These are phyloP conservation scores for Cordyceps militaris DNA, from an alignment of 2,329 filamentous ascomycete genomes.

Conservation along the genomic window DNA sequence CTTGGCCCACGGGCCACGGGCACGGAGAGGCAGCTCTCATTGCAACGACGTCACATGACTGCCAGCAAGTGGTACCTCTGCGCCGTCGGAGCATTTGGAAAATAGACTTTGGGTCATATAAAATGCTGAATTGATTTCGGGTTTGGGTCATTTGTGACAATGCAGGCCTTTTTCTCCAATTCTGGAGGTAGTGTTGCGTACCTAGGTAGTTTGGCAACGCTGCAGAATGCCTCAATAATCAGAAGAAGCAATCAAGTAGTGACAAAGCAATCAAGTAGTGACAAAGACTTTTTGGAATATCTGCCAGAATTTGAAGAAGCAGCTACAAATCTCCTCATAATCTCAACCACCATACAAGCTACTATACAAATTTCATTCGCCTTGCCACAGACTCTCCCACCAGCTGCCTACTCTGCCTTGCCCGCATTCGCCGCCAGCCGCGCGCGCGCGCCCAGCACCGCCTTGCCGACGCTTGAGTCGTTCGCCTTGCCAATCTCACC, in stretches of 20 bases:
- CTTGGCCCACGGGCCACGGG: slow-evolving; percentile 20
- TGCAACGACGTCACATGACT: slow-evolving; percentile 35
- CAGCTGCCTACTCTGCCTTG: slow-evolving; percentile 14
- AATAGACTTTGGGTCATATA: neutral
- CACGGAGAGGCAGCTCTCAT: slow-evolving; percentile 9
- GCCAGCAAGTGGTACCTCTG: neutral
- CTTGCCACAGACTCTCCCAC: no score
- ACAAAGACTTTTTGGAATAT: no score
- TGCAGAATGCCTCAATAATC: no score
- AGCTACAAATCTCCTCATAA: neutral
- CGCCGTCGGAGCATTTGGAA: neutral
- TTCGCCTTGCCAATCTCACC: slow-evolving; percentile 54
- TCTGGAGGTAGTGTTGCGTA: no score
- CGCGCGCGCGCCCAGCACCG: slow-evolving; percentile 46
- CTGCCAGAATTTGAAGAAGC: neutral
- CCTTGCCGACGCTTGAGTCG: slow-evolving; percentile 61
- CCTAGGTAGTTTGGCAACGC: no score
- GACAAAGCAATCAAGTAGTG: no score
- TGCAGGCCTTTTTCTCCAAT: no score
- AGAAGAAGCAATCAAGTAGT: no score
- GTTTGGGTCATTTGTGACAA: no score
- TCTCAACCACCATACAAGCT: neutral
- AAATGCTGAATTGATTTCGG: no score
- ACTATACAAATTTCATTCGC: no score
- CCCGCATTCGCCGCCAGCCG: slow-evolving; percentile 21